These are phyloP conservation scores for Parsonsia alboflavescens DNA, from an alignment of 257 asterid species.

Conservation along the genomic window DNA sequence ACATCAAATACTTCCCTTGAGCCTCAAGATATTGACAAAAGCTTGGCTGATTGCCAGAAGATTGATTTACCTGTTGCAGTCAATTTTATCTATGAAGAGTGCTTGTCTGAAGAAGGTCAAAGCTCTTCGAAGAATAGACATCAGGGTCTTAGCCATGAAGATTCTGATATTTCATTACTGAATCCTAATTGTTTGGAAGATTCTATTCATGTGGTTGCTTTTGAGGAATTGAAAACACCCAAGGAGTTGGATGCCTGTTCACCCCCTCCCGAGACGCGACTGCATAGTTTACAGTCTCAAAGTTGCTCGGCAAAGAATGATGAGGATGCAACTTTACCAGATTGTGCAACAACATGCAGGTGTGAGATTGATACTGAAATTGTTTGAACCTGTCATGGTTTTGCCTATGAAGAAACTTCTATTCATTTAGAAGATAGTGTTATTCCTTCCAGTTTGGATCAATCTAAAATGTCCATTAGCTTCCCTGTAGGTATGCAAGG, in stretches of 20 bases:
- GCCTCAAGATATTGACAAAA: slow-evolving; percentile 24
- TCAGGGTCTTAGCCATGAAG: slow-evolving; percentile 25
- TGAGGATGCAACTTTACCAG: slow-evolving; percentile 4
- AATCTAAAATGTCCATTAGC: slow-evolving; percentile 23
- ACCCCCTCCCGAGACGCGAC: slow-evolving; percentile 27
- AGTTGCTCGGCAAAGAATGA: slow-evolving; percentile 10
- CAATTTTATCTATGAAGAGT: slow-evolving; percentile 28
- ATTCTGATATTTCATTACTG: slow-evolving; percentile 19
- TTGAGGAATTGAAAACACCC: slow-evolving; percentile 20
- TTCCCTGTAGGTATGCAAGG: slow-evolving; percentile 21
- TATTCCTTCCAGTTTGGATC: slow-evolving; percentile 22
- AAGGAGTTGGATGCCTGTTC: slow-evolving; percentile 27
- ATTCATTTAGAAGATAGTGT: slow-evolving; percentile 20
- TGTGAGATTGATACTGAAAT: slow-evolving; percentile 11
- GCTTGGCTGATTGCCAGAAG: slow-evolving; percentile 24
- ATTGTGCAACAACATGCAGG: slow-evolving; percentile 11
- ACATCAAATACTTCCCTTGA: slow-evolving; percentile 15
- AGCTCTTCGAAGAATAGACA: slow-evolving; percentile 18
- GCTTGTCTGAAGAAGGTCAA: slow-evolving; percentile 21
- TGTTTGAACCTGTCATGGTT: slow-evolving; percentile 4
- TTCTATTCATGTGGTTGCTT: slow-evolving; percentile 18
- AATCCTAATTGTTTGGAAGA: slow-evolving; percentile 20
- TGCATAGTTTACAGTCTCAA: slow-evolving; percentile 27
- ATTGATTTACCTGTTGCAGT: slow-evolving; percentile 30
- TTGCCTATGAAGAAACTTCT: slow-evolving; percentile 26